Evolutionary conservation across 2,329 filamentous ascomycete species (phyloP), one percentile per base, ranked within the genome.

Genomic region (Neocatenulostroma microsporum): DNA sequence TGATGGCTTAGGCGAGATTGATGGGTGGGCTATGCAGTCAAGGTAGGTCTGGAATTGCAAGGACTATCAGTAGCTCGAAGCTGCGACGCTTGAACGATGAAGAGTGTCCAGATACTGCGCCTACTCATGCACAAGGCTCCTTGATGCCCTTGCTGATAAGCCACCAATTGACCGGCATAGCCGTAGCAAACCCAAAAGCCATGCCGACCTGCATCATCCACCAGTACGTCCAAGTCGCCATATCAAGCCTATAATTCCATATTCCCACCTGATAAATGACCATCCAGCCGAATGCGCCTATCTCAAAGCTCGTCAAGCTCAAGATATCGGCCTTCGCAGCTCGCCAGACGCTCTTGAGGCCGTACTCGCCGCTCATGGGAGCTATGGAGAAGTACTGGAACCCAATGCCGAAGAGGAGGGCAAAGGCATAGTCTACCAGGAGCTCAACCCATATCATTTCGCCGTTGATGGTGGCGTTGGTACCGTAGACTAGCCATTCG

Each of bases 321-420:
- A 57, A 40, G 30, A 52, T 38, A 39, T 58, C 55, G 11, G 55
- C 55, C 40, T 58, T 55, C 2, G 44, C 34, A 2, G 55, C 52
- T 4, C 54, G 46, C 19, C 27, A 47, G 15, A 57, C 18, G 6
- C 36, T 52, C 36, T 45, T 48, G 8, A 31, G 28, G 2, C 55
- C 49, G 28, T 51, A 58, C 4, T 55, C 43, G 27, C 53, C 54
- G 11, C 24, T 36, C 55, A 58, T 58, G 8, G 55, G 55, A 13
- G 55, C 55, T 30, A 58, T 58, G 35, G 46, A 51, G 45, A 52
- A 55, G 47, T 56, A 58, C 32, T 57, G 55, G 30, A 57, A 58
- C 34, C 53, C 28, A 28, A 58, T 48, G 23, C 55, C 55, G 33
- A 57, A 49, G 8, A 40, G 30, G 12, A 58, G 34, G 7, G 55